phyloP scores from a whole-genome alignment of 345 rosid species.

The Euphorbia pulcherrima region DNA sequence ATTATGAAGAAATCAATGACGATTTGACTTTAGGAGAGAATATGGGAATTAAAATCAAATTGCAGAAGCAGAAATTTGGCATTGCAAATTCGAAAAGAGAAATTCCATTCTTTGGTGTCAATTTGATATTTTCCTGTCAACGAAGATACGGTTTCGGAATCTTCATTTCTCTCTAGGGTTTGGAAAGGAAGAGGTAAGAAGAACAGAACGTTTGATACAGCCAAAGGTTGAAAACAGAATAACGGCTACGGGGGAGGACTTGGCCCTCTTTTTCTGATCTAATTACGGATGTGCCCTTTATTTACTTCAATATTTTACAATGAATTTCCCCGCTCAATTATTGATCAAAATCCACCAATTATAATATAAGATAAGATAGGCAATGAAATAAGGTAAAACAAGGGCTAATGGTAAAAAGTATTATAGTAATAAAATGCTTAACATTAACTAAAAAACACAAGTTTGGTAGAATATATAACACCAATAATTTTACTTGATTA shows the following conservation, averaged over 20 bases:
- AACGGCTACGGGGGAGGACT: background rate
- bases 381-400: no score
- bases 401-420: no score
- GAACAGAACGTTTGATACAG: background rate
- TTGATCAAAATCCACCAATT: no score
- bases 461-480: no score
- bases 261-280: background rate
- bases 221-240: slow-evolving; percentile 9
- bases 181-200: background rate
- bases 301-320: background rate
- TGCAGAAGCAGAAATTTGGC: background rate
- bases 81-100: background rate
- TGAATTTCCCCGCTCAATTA: background rate
- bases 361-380: no score
- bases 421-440: no score
- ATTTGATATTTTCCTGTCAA: background rate
- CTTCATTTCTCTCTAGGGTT: slow-evolving; percentile 7
- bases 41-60: background rate
- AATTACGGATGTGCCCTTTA: background rate
- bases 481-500: no score
- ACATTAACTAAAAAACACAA: no score
- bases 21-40: background rate
- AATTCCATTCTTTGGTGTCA: background rate
- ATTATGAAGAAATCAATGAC: background rate
- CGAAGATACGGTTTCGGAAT: background rate